Evolutionary conservation across 345 rosid genomes (phyloP), one percentile per base, ranked within the genome.

Genomic region (Punica granatum): DNA sequence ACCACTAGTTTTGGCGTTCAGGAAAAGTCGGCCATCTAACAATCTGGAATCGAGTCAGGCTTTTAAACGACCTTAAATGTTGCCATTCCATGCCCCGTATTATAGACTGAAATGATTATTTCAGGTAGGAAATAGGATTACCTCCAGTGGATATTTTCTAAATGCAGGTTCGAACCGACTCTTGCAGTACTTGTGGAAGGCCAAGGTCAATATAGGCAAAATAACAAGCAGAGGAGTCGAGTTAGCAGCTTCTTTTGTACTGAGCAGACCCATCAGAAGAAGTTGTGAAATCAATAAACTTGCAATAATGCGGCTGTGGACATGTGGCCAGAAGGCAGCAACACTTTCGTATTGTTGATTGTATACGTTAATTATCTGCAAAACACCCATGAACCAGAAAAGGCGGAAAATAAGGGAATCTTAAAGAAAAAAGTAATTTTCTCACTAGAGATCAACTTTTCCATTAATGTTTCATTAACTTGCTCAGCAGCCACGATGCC

Each of bases 301-400:
- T 18, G 92, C 96, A 1, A 91, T 70, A 68, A 94, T 89, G 69
- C 99, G 86, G 72, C 89, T 87, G 73, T 94, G 97, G 71, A 94
- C 91, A 44, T 94, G 99, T 0, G 99, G 99, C 99, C 99, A 94
- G 79, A 94, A 94, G 18, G 99, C 99, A 48, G 88, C 98, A 32
- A 86, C 92, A 68, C 99, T 91, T 80, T 94, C 99, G 54, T 94
- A 94, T 54, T 70, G 90, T 73, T 90, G 99, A 68, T 86, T 80
- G 83, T 94, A 94, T 43, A 94, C 99, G 66, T 91, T 94, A 37
- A 94, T 82, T 60, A 94, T 83, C 99, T 94, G 88, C 84, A 51
- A 12, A 28, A 12, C 25, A 28, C 18, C 6, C 7, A 30, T 26
- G 14, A 25, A 12, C 25, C 60, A 56, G 18, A 56, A 56, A 56